Evolutionary conservation across 2,329 filamentous ascomycete genomes (phyloP).

Genomic region (Talaromyces albobiverticillius): DNA sequence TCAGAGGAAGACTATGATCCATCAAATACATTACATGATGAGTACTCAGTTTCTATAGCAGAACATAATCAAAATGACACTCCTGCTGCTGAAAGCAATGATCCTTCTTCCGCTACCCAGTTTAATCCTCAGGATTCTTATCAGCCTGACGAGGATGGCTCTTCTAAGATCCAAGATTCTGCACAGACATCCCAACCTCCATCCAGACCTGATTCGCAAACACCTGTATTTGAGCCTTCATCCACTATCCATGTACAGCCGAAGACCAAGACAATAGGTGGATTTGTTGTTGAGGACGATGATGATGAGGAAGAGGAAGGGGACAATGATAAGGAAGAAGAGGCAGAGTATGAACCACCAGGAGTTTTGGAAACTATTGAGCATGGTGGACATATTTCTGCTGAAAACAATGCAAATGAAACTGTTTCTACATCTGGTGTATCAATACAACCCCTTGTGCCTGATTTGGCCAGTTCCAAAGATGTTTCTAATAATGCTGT

Average conservation of each 20-base stretch:
- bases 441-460: slow-evolving; percentile 58
- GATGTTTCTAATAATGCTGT: slow-evolving; percentile 51
- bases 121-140: slow-evolving; percentile 12
- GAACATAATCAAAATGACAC: slow-evolving; percentile 28
- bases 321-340: slow-evolving; percentile 50
- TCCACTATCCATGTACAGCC: slow-evolving; percentile 32
- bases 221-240: slow-evolving; percentile 29
- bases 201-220: slow-evolving; percentile 34
- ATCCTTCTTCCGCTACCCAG: slow-evolving; percentile 24
- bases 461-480: slow-evolving; percentile 47
- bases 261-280: slow-evolving; percentile 56
- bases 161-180: slow-evolving; percentile 24
- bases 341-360: slow-evolving; percentile 54
- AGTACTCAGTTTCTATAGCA: slow-evolving; percentile 33
- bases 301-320: slow-evolving; percentile 53
- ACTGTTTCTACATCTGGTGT: slow-evolving; percentile 56
- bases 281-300: slow-evolving; percentile 63
- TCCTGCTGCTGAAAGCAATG: slow-evolving; percentile 18
- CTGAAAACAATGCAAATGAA: slow-evolving; percentile 54
- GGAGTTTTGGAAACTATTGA: slow-evolving; percentile 48
- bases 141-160: slow-evolving; percentile 7
- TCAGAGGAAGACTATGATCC: slow-evolving; percentile 57
- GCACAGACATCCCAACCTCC: slow-evolving; percentile 30
- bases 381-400: slow-evolving; percentile 47
- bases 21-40: slow-evolving; percentile 46